These are phyloP conservation scores for Blastobotrys serpentis DNA, from an alignment of 1,139 yeast genomes.

Conservation along the genomic window DNA sequence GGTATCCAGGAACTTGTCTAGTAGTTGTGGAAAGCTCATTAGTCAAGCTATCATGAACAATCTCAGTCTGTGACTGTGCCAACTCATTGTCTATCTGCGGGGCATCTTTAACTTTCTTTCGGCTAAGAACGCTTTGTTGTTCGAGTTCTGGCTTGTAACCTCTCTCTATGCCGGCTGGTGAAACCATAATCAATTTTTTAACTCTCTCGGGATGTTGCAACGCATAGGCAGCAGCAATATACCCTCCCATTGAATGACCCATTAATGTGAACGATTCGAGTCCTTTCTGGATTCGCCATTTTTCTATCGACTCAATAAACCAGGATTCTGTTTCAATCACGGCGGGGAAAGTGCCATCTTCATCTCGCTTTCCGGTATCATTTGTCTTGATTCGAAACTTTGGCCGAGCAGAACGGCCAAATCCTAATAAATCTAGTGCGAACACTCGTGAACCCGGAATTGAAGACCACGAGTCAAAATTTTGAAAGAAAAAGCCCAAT, in stretches of 20 bases:
- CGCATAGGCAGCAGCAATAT: slow-evolving; percentile 72
- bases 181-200: slow-evolving; percentile 60
- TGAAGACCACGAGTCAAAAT: slow-evolving; percentile 49
- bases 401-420: slow-evolving; percentile 74
- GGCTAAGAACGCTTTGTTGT: slow-evolving; percentile 18
- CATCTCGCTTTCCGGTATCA: slow-evolving; percentile 31
- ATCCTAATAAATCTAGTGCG: slow-evolving; percentile 74
- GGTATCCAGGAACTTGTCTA: slow-evolving; percentile 15
- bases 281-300: slow-evolving; percentile 58
- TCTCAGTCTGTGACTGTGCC: slow-evolving; percentile 1
- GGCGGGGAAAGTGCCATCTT: slow-evolving; percentile 44
- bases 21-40: slow-evolving; percentile 17
- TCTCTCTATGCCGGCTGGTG: slow-evolving; percentile 74
- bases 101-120: slow-evolving; percentile 10
- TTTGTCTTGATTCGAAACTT: slow-evolving; percentile 37
- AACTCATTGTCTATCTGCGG: slow-evolving; percentile 16
- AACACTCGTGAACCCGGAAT: slow-evolving; percentile 48
- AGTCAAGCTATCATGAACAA: slow-evolving; percentile 12
- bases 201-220: slow-evolving; percentile 65
- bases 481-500: slow-evolving; percentile 72
- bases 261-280: slow-evolving; percentile 57
- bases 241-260: slow-evolving; percentile 92
- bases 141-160: slow-evolving; percentile 32
- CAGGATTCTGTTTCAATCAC: slow-evolving; percentile 60
- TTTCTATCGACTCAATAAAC: slow-evolving; percentile 73